phyloP scores from a whole-genome alignment of 345 rosid species.

The Camelina laxa region DNA sequence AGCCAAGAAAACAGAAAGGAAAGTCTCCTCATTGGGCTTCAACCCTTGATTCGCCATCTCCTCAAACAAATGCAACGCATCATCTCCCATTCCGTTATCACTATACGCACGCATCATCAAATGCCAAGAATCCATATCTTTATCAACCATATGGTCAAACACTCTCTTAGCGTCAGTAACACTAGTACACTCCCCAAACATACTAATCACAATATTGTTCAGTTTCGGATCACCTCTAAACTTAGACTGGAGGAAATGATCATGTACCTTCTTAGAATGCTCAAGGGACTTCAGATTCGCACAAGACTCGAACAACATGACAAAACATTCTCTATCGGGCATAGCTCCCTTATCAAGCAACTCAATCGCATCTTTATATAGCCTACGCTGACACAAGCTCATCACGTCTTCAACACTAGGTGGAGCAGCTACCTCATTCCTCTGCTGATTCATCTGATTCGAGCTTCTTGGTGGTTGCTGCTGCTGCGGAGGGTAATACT shows the following conservation, averaged over 20 bases:
- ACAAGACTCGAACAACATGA: conserved; percentile 55
- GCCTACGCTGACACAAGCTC: conserved; percentile 54
- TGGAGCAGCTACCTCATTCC: conserved; percentile 29
- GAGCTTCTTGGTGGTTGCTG: conserved; percentile 43
- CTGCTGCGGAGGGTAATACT: conserved; percentile 37
- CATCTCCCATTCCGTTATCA: conserved; percentile 69
- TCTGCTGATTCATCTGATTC: conserved; percentile 46
- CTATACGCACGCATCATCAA: conserved; percentile 67
- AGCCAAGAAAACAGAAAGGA: conserved; percentile 59
- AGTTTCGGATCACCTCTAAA: conserved; percentile 60
- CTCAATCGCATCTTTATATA: conserved; percentile 66
- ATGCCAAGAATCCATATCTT: conserved; percentile 77
- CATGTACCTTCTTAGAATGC: conserved; percentile 76
- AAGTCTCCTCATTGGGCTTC: conserved; percentile 62
- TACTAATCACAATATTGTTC: conserved; percentile 62
- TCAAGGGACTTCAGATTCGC: conserved; percentile 55
- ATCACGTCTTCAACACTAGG: conserved; percentile 49
- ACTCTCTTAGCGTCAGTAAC: conserved; percentile 74
- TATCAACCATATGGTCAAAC: conserved; percentile 73
- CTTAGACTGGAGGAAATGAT: conserved; percentile 63
- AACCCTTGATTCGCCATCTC: conserved; percentile 59
- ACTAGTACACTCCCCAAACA: conserved; percentile 64
- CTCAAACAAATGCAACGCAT: conserved; percentile 74
- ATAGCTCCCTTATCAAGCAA: conserved; percentile 67
- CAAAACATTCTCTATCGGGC: conserved; percentile 60